Evolutionary conservation across 352 stramenopile species (phyloP), one percentile per base, ranked within the genome.

Genomic region (Globisporangium abappressorium): DNA sequence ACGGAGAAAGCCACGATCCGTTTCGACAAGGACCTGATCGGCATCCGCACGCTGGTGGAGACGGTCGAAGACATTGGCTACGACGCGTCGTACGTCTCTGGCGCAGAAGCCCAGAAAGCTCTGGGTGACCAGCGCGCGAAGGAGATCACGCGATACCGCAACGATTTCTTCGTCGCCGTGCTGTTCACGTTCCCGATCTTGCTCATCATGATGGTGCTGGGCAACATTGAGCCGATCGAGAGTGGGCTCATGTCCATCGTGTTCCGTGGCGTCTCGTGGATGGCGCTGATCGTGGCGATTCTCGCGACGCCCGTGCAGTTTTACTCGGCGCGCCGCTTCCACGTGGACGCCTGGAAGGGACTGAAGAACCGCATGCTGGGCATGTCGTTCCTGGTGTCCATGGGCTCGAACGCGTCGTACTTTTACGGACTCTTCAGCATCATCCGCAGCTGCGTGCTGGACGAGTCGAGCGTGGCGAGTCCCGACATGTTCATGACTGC

Each of bases 321-420:
- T 74, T 90, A 93, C 65, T 92, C 89, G 51, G 97, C 91, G 5
- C 84, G 82, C 28, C 87, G 89, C 54, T 99, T 99, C 72, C 98
- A 99, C 77, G 71, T 94, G 12, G 93, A 97, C 70, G 91, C 97
- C 9, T 98, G 90, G 75, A 94, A 98, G 65, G 92, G 87, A 2
- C 70, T 99, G 28, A 84, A 91, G 70, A 92, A 97, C 63, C 79
- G 92, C 36, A 79, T 90, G 57, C 78, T 98, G 8, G 96, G 96
- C 30, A 99, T 99, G 98, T 96, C 97, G 58, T 98, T 99, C 65
- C 78, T 99, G 20, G 94, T 99, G 18, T 97, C 93, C 0, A 93
- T 99, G 80, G 97, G 98, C 30, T 98, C 97, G 22, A 98, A 95
- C 49, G 93, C 97, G 1, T 97, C 96, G 18, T 99, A 99, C 73